Conservation (phyloP, 257 asterid genomes). For the Nicotiana attenuata region DNA sequence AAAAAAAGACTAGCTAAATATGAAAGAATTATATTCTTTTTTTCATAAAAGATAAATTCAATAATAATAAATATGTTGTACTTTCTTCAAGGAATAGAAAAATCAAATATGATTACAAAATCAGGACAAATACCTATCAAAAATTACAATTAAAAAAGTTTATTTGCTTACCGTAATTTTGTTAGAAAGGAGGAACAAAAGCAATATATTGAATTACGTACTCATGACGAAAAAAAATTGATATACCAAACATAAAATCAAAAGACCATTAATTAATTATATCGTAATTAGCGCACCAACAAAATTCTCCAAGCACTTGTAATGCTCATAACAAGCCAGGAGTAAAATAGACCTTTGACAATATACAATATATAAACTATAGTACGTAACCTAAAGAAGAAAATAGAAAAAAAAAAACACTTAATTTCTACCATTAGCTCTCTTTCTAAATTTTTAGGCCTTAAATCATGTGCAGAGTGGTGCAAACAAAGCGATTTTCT, state of each 20-base stretch:
- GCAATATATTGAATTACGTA: not conserved
- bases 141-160: not conserved
- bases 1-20: no score
- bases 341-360: not conserved
- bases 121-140: no score
- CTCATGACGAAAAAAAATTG: no score
- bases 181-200: not conserved
- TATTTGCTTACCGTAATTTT: not conserved
- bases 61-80: no score
- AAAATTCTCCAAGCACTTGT: not conserved
- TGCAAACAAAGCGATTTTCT: conserved; percentile 12
- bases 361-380: not conserved
- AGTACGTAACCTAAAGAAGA: not conserved
- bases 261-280: no score
- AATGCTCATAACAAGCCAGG: not conserved
- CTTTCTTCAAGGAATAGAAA: no score
- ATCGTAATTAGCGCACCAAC: not conserved
- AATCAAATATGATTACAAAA: no score
- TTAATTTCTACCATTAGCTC: not conserved
- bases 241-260: no score
- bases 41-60: no score
- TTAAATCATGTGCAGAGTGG: not conserved
- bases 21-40: no score
- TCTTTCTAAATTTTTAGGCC: not conserved
- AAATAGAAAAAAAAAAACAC: not conserved